Conservation (phyloP, 2,329 filamentous ascomycete genomes). For the Tolypocladium sp. region DNA sequence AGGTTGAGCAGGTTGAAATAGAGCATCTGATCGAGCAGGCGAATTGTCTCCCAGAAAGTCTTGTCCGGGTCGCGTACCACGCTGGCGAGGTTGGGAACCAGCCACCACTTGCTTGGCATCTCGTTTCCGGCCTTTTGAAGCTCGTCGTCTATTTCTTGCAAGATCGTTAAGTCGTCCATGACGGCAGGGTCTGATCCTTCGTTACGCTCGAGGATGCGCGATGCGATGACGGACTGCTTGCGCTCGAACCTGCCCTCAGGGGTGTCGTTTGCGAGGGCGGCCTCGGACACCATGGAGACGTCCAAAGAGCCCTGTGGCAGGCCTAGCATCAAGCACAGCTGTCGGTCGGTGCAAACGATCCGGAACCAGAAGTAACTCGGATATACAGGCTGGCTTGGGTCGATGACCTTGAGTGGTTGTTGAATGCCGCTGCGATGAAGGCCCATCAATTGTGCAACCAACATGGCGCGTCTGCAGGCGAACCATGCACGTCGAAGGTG, state of each 20-base stretch:
- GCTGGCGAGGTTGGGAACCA: slow-evolving; percentile 14
- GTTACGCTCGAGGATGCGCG: slow-evolving; percentile 10
- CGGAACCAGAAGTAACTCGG: slow-evolving; percentile 25
- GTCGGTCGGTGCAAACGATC: slow-evolving; percentile 25
- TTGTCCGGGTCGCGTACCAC: slow-evolving; percentile 7
- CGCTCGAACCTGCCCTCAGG: slow-evolving; percentile 19
- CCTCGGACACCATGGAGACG: slow-evolving; percentile 9
- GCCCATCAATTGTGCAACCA: slow-evolving; percentile 14
- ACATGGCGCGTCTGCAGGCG: slow-evolving; percentile 13
- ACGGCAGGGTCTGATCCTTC: slow-evolving; percentile 9
- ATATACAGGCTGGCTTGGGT: not conserved
- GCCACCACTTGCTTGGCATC: slow-evolving; percentile 27
- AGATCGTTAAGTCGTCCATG: not conserved
- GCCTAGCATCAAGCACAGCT: slow-evolving; percentile 29
- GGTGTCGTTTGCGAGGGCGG: slow-evolving; percentile 10
- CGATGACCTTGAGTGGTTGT: not conserved
- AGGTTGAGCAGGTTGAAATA: slow-evolving; percentile 28
- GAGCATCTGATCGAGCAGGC: slow-evolving; percentile 18
- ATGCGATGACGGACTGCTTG: not conserved
- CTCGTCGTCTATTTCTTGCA: slow-evolving; percentile 12
- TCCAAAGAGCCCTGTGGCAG: slow-evolving; percentile 21
- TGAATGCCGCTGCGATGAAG: slow-evolving; percentile 5
- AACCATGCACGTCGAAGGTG: slow-evolving; percentile 37
- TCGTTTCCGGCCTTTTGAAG: slow-evolving; percentile 18
- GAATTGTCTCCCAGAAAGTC: slow-evolving; percentile 17